Percentiles rank a stretch among this genome's conserved stretches.
Evolutionary conservation across 257 asterid genomes (phyloP).

Genomic region (Paulownia fortunei): DNA sequence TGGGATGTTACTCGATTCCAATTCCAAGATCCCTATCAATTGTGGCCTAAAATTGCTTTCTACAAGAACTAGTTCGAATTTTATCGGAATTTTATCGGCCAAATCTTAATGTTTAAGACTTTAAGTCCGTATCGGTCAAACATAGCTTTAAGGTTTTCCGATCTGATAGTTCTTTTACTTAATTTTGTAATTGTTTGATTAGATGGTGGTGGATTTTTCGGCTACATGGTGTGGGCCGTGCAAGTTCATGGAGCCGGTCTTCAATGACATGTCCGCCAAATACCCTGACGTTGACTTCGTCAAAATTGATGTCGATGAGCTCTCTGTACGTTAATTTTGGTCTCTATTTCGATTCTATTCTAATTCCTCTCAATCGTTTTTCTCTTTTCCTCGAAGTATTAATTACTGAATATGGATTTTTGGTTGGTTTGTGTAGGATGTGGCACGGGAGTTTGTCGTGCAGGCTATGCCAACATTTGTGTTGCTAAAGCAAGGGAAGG

Average conservation of each 20-base stretch:
- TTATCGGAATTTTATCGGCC: background rate
- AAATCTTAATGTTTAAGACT: background rate
- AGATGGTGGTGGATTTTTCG: constrained; percentile 89
- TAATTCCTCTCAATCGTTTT: background rate
- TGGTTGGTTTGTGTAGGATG: constrained; percentile 52
- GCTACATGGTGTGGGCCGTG: constrained; percentile 98
- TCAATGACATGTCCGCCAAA: constrained; percentile 58
- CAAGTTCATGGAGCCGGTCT: constrained; percentile 76
- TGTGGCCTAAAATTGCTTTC: background rate
- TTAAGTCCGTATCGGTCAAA: background rate
- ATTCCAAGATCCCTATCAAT: background rate
- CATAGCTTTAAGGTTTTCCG: background rate
- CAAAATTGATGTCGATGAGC: constrained; percentile 88
- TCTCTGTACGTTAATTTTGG: constrained; percentile 50
- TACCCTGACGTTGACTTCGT: constrained; percentile 75
- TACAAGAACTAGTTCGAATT: background rate
- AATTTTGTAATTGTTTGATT: constrained; percentile 8
- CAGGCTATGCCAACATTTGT: constrained; percentile 91
- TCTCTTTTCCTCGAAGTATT: background rate
- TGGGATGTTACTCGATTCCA: background rate
- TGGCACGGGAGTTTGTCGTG: constrained; percentile 67
- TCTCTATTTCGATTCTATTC: background rate
- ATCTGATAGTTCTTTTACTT: constrained; percentile 28
- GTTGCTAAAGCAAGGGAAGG: constrained; percentile 85
- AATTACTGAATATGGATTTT: constrained; percentile 8